A percentile compares a stretch with the other conserved stretches of the same genome.
Conservation (phyloP, 352 stramenopile genomes). For the Phytopythium mirpurense region DNA sequence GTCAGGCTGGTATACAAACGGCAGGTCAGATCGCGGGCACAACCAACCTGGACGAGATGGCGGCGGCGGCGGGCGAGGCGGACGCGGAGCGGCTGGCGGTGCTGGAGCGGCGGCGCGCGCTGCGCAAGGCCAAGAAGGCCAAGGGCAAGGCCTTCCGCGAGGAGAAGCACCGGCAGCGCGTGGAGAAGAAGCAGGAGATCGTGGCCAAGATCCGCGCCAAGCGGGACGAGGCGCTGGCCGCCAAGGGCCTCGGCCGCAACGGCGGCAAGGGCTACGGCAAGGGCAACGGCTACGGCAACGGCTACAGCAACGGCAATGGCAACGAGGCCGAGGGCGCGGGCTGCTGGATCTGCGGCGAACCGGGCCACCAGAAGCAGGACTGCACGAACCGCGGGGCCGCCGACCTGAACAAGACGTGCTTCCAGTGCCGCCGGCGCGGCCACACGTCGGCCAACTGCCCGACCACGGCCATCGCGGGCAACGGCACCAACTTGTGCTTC, state of each 20-base stretch:
- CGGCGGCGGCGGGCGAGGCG: background rate
- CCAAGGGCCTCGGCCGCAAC: conserved; percentile 7
- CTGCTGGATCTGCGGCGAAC: conserved; percentile 74
- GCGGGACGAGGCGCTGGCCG: conserved; percentile 34
- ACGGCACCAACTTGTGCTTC: conserved; percentile 62
- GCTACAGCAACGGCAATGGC: conserved; percentile 10
- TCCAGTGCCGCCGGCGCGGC: conserved; percentile 75
- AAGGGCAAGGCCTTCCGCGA: conserved; percentile 64
- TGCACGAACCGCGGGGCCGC: conserved; percentile 61
- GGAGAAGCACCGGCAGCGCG: conserved; percentile 51
- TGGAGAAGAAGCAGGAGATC: conserved; percentile 79
- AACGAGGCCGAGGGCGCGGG: conserved; percentile 21
- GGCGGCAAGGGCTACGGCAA: too few species aligned
- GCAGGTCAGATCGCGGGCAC: background rate
- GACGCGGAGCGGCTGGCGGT: conserved; percentile 31
- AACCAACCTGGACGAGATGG: background rate
- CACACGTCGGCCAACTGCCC: conserved; percentile 83
- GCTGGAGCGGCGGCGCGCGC: conserved; percentile 51
- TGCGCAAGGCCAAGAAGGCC: conserved; percentile 77
- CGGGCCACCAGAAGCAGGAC: conserved; percentile 73
- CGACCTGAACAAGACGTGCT: conserved; percentile 75
- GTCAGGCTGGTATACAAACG: background rate
- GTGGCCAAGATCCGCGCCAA: conserved; percentile 74
- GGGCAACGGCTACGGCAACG: conserved; percentile 16
- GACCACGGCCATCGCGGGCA: conserved; percentile 21